A percentile compares a stretch with the other conserved stretches of the same genome.
These are phyloP conservation scores for Phytophthora hibernalis DNA, from an alignment of 352 stramenopile genomes.

Conservation along the genomic window DNA sequence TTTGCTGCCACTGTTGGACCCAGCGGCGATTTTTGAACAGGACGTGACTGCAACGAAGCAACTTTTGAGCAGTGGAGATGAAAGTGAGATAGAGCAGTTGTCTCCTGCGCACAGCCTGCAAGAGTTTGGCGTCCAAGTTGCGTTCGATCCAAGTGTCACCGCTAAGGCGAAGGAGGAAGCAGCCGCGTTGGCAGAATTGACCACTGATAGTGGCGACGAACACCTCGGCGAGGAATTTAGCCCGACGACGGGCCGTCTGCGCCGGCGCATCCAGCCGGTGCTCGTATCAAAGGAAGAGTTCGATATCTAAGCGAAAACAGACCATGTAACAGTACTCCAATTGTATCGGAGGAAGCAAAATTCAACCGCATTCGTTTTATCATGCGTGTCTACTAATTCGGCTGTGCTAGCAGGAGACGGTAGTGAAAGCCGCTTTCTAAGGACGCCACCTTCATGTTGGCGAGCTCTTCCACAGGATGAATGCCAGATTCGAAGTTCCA, in stretches of 20 bases:
- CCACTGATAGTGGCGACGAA: slow-evolving; percentile 31
- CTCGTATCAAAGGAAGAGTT: slow-evolving; percentile 65
- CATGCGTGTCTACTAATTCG: slow-evolving; percentile 27
- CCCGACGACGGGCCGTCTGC: slow-evolving; percentile 39
- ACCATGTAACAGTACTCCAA: slow-evolving; percentile 38
- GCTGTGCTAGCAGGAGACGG: slow-evolving; percentile 61
- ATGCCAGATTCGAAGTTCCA: slow-evolving; percentile 76
- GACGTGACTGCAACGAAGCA: slow-evolving; percentile 28
- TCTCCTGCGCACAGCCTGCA: slow-evolving; percentile 40
- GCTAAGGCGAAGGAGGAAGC: slow-evolving; percentile 26
- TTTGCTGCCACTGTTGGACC: slow-evolving; percentile 33
- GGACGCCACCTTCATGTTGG: slow-evolving; percentile 49
- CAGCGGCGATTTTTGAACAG: slow-evolving; percentile 34
- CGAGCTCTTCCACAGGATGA: slow-evolving; percentile 49
- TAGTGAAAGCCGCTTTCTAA: slow-evolving; percentile 85
- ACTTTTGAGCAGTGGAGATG: slow-evolving; percentile 27
- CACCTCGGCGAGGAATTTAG: slow-evolving; percentile 37
- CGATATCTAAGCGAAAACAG: slow-evolving; percentile 51
- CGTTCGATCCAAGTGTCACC: slow-evolving; percentile 49
- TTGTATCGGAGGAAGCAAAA: slow-evolving; percentile 32
- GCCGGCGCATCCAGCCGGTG: slow-evolving; percentile 60
- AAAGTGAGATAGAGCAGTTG: slow-evolving; percentile 30
- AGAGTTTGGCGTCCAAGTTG: slow-evolving; percentile 51
- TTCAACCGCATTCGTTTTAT: slow-evolving; percentile 29
- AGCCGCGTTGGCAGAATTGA: slow-evolving; percentile 26